These are phyloP conservation scores for Tolypocladium tropicale DNA, from an alignment of 2,329 filamentous ascomycete genomes.

Conservation along the genomic window DNA sequence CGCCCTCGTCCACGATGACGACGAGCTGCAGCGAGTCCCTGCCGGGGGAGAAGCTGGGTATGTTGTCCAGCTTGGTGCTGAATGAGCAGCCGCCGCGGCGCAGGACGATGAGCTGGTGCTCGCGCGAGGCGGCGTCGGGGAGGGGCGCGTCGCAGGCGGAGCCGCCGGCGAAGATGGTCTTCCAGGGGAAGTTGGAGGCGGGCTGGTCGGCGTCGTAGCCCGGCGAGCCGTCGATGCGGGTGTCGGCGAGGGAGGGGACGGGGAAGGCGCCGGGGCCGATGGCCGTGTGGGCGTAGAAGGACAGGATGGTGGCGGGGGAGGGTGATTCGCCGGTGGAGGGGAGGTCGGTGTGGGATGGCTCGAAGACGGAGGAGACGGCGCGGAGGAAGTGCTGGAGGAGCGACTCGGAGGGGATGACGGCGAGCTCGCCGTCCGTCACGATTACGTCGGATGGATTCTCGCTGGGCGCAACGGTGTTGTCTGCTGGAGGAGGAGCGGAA, in stretches of 20 bases:
- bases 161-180: conserved; percentile 58
- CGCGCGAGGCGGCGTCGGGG: conserved; percentile 37
- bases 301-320: conserved; percentile 31
- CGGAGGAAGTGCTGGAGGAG: conserved; percentile 36
- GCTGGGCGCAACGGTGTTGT: conserved; percentile 4
- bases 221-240: conserved; percentile 31
- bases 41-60: conserved; percentile 64
- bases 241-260: conserved; percentile 54
- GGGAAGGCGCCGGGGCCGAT: conserved; percentile 53
- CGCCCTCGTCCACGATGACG: conserved; percentile 50
- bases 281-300: conserved; percentile 43
- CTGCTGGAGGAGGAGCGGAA: conserved; percentile 7
- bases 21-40: conserved; percentile 64
- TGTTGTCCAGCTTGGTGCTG: conserved; percentile 69
- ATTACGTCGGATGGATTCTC: not conserved
- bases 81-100: conserved; percentile 79
- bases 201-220: conserved; percentile 28
- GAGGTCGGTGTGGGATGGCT: conserved; percentile 19
- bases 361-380: conserved; percentile 34
- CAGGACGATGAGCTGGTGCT: conserved; percentile 71
- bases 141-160: conserved; percentile 53
- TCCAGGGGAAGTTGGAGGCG: conserved; percentile 51
- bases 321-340: conserved; percentile 17
- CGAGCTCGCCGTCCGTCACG: not conserved
- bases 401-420: conserved; percentile 21